phyloP scores from a whole-genome alignment of 768 basidiomycete genomes.

The Phanerochaete carnosa region DNA sequence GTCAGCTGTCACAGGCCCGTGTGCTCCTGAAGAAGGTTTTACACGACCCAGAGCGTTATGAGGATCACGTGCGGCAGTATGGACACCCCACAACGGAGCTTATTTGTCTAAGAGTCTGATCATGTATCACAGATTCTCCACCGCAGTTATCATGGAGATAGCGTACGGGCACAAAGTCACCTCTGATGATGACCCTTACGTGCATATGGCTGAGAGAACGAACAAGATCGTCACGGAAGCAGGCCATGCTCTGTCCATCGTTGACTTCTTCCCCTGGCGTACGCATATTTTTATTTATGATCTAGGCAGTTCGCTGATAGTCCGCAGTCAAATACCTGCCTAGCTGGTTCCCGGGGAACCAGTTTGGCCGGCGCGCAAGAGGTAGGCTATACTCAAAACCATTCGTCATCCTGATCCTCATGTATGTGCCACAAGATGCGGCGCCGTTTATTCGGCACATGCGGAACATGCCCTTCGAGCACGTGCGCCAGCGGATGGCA shows the following conservation, averaged over 20 bases:
- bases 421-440: neutral
- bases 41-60: slow-evolving; percentile 23
- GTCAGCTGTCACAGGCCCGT: slow-evolving; percentile 24
- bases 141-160: slow-evolving; percentile 28
- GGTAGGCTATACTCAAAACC: neutral
- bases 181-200: slow-evolving; percentile 27
- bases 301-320: too few species aligned
- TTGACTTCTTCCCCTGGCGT: neutral
- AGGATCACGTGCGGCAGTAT: slow-evolving; percentile 2
- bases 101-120: neutral
- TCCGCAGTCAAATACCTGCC: neutral
- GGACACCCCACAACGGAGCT: neutral
- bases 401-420: neutral
- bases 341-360: slow-evolving; percentile 10
- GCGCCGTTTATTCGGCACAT: slow-evolving; percentile 4
- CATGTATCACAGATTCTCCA: slow-evolving; percentile 14
- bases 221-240: neutral
- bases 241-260: neutral
- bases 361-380: neutral
- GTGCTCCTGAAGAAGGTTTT: slow-evolving; percentile 23
- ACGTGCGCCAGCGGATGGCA: neutral
- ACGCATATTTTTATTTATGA: too few species aligned
- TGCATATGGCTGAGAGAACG: slow-evolving; percentile 22
- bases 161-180: slow-evolving; percentile 29
- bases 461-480: neutral